Percentiles rank a stretch among this genome's conserved stretches.
These are phyloP conservation scores for Leccinum broughii DNA, from an alignment of 768 basidiomycete species.

Conservation along the genomic window DNA sequence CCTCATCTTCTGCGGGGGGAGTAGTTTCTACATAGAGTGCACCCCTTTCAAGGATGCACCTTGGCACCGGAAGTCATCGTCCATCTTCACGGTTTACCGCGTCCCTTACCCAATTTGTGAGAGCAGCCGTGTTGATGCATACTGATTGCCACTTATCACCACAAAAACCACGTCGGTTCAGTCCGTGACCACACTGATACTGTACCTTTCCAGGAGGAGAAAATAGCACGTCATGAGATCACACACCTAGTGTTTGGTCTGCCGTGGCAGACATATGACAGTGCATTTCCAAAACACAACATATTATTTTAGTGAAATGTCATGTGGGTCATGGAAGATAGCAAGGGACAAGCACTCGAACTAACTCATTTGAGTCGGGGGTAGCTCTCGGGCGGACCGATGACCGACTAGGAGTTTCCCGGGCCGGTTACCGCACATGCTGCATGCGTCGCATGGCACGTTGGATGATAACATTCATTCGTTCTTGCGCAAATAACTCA, in stretches of 20 bases:
- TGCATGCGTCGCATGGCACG: background rate
- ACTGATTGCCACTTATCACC: slow-evolving; percentile 3
- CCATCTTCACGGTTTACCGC: background rate
- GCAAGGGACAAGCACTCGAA: background rate
- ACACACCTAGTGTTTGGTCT: background rate
- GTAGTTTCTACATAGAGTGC: background rate
- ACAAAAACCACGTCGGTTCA: background rate
- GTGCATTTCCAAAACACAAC: background rate
- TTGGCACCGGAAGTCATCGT: background rate
- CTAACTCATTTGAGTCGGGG: background rate
- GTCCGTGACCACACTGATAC: background rate
- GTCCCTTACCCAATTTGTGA: background rate
- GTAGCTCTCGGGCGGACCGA: background rate
- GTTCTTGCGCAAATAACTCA: background rate
- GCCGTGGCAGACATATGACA: background rate
- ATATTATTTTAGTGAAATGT: background rate
- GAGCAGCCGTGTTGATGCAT: background rate
- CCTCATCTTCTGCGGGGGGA: slow-evolving; percentile 2
- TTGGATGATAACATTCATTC: too few species aligned
- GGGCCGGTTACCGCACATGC: background rate
- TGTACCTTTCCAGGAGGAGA: background rate
- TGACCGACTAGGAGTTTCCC: background rate
- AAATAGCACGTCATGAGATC: background rate
- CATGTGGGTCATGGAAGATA: background rate
- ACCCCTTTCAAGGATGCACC: background rate